Conservation (phyloP, 2,329 filamentous ascomycete genomes). For the Rhexocercosporidium sp. region DNA sequence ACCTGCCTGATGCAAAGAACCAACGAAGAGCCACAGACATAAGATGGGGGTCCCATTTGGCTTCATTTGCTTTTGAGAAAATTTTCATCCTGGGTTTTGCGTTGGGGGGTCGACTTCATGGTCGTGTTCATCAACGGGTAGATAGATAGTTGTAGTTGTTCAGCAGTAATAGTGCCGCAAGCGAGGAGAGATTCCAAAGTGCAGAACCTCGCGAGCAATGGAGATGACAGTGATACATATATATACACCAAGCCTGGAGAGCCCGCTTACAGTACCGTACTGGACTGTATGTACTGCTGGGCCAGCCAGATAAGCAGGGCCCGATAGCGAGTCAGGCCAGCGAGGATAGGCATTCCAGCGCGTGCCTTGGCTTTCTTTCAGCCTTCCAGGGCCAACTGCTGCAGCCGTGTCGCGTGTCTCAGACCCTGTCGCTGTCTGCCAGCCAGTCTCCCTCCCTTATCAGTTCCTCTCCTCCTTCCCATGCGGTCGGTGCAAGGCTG, state of each 20-base stretch:
- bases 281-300: background rate
- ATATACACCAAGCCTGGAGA: no score
- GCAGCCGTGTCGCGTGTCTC: background rate
- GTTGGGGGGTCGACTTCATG: background rate
- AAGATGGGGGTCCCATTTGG: background rate
- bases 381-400: background rate
- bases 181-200: background rate
- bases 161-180: background rate
- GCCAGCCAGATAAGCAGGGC: background rate
- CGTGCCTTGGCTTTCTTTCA: background rate
- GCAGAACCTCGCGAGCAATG: constrained; percentile 7
- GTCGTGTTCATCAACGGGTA: background rate
- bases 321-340: background rate
- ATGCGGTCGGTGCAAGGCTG: background rate
- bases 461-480: background rate
- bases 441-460: background rate
- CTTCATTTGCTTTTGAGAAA: background rate
- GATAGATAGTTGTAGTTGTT: background rate
- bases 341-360: background rate
- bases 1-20: background rate
- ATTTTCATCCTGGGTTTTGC: background rate
- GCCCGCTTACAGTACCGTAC: background rate
- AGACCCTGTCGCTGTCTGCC: background rate
- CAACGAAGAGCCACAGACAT: background rate
- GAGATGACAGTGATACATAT: background rate